Percentiles rank a stretch among this genome's conserved stretches.
These are phyloP conservation scores for Canavalia gladiata DNA, from an alignment of 306 rosid species.

Conservation along the genomic window DNA sequence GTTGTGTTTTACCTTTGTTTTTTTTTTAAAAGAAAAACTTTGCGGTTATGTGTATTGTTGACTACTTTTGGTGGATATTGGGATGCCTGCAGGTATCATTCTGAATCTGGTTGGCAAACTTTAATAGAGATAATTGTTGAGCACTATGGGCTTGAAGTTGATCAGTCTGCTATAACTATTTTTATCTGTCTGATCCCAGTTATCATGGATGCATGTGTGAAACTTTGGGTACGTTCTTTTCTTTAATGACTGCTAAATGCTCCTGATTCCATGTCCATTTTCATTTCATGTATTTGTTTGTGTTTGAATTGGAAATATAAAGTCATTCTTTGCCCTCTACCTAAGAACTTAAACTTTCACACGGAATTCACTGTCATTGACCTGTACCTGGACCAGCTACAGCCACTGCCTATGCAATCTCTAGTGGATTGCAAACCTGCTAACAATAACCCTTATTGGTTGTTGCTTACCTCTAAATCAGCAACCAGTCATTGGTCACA, in stretches of 20 bases:
- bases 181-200: slow-evolving; percentile 89
- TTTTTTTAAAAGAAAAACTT: no score
- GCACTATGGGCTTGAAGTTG: slow-evolving; percentile 90
- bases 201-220: slow-evolving; percentile 85
- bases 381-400: slow-evolving; percentile 29
- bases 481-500: not conserved
- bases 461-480: not conserved
- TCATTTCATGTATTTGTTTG: slow-evolving; percentile 9
- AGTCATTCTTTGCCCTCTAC: slow-evolving; percentile 9
- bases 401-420: slow-evolving; percentile 12
- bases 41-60: slow-evolving; percentile 10
- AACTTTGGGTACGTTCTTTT: slow-evolving; percentile 83
- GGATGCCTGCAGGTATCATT: slow-evolving; percentile 85
- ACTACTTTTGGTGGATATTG: slow-evolving; percentile 41
- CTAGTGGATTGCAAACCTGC: slow-evolving; percentile 10
- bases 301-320: slow-evolving; percentile 35
- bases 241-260: slow-evolving; percentile 35
- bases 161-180: slow-evolving; percentile 75
- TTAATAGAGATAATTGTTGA: slow-evolving; percentile 81
- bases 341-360: slow-evolving; percentile 6
- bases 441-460: not conserved
- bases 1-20: not conserved
- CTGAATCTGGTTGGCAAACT: slow-evolving; percentile 98
- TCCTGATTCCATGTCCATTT: slow-evolving; percentile 36
- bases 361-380: not conserved